A percentile compares a stretch with the other conserved stretches of the same genome.
phyloP scores from a whole-genome alignment of 495 filamentous ascomycete species.

The Penicillium ochrochloron region DNA sequence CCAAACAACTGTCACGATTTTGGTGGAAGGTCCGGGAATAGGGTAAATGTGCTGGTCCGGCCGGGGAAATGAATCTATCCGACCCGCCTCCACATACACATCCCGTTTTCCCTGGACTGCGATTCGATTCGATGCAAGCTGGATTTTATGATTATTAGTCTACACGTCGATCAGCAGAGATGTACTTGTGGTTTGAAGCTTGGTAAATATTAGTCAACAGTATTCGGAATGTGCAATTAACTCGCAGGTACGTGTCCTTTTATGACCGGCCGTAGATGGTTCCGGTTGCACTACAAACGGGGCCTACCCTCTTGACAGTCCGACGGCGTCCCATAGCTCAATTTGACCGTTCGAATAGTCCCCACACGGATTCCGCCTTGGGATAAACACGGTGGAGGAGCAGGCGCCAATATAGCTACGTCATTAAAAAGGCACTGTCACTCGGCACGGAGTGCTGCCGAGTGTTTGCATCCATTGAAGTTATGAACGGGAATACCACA shows the following conservation, averaged over 20 bases:
- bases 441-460: not conserved
- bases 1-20: not conserved
- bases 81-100: not conserved
- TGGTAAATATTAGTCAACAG: not conserved
- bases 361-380: too few relatives aligned
- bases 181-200: not conserved
- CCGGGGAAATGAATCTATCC: conserved; percentile 24
- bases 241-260: not conserved
- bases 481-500: not conserved
- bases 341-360: not conserved
- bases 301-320: not conserved
- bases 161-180: not conserved
- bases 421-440: too few relatives aligned
- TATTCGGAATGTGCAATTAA: not conserved
- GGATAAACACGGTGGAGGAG: too few relatives aligned
- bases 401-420: too few relatives aligned
- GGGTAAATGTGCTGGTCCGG: not conserved
- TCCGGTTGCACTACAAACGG: not conserved
- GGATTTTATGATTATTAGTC: not conserved
- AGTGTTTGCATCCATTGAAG: not conserved
- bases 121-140: conserved; percentile 4
- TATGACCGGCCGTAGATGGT: not conserved
- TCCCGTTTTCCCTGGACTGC: not conserved
- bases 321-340: not conserved
- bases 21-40: not conserved